Evolutionary conservation across 2,329 filamentous ascomycete genomes (phyloP), one percentile per base, ranked within the genome.

Genomic region (Calonectria multiphialidica): DNA sequence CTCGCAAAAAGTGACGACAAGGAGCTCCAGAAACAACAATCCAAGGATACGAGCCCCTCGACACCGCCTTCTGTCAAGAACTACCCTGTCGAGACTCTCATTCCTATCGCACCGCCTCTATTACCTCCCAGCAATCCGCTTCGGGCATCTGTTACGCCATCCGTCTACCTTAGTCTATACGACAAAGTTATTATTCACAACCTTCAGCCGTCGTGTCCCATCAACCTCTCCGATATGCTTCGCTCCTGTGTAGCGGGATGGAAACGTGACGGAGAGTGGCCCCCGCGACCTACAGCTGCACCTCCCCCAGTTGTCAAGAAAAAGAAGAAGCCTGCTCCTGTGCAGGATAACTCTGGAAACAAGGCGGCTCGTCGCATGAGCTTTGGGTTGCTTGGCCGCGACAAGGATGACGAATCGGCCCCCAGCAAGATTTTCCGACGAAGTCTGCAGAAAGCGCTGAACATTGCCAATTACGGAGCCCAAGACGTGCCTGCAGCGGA

Each of bases 201-300:
- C 44, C 90, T 97, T 75, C 94, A 95, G 3, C 96, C 96, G 0
- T 93, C 93, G 1, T 94, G 97, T 18, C 96, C 96, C 4, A 93
- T 98, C 80, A 98, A 98, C 78, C 89, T 98, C 0, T 86, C 89
- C 35, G 95, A 98, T 78, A 92, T 98, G 86, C 91, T 94, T 25
- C 90, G 91, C 12, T 91, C 94, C 15, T 94, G 96, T 75, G 95
- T 98, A 1, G 89, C 93, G 33, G 96, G 96, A 50, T 98, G 96
- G 96, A 98, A 97, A 83, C 90, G 94, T 47, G 95, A 97, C 78
- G 96, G 95, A 18, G 95, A 98, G 83, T 98, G 96, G 96, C 96
- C 96, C 5, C 95, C 21, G 79, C 88, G 57, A 77, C 87, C 55
- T 86, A 90, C 79, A 82, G 87, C 74, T 85, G 68, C 84, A 76